Evolutionary conservation across 2,329 filamentous ascomycete genomes (phyloP).

Genomic region (Chlorencoelia australis): DNA sequence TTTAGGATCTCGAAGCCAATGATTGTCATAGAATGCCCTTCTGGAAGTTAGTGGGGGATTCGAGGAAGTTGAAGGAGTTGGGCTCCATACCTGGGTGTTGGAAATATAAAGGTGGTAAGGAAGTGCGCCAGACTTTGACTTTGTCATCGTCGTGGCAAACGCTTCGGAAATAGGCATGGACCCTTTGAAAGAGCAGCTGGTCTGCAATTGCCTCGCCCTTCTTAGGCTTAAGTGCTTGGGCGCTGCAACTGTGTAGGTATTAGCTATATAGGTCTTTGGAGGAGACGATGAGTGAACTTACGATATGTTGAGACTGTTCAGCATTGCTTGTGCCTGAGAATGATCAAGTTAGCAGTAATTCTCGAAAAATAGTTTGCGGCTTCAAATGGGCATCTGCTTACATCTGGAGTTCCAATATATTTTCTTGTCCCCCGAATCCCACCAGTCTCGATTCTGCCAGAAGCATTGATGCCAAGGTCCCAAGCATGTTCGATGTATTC

Average conservation of each 20-base stretch:
- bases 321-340: slow-evolving; percentile 66
- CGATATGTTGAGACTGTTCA: slow-evolving; percentile 58
- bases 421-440: slow-evolving; percentile 83
- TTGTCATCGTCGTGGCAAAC: slow-evolving; percentile 38
- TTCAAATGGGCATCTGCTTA: slow-evolving; percentile 32
- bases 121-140: slow-evolving; percentile 62
- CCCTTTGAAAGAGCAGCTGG: slow-evolving; percentile 47
- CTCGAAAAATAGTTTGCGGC: neutral
- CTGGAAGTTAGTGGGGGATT: slow-evolving; percentile 1
- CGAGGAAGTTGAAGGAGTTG: neutral
- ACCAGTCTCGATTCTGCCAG: slow-evolving; percentile 71
- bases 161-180: slow-evolving; percentile 67
- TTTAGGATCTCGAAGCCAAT: slow-evolving; percentile 66
- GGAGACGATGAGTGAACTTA: slow-evolving; percentile 29
- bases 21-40: slow-evolving; percentile 82
- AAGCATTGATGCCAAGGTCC: slow-evolving; percentile 71
- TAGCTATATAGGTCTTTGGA: too few relatives aligned
- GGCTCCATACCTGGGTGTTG: slow-evolving; percentile 62
- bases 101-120: slow-evolving; percentile 76
- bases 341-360: neutral
- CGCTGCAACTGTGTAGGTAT: slow-evolving; percentile 48
- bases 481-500: slow-evolving; percentile 80
- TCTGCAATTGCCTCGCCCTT: slow-evolving; percentile 23
- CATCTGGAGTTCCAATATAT: slow-evolving; percentile 90
- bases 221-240: slow-evolving; percentile 46